Evolutionary conservation across 2,329 filamentous ascomycete species (phyloP).

Genomic region (Verticillium albo-atrum): DNA sequence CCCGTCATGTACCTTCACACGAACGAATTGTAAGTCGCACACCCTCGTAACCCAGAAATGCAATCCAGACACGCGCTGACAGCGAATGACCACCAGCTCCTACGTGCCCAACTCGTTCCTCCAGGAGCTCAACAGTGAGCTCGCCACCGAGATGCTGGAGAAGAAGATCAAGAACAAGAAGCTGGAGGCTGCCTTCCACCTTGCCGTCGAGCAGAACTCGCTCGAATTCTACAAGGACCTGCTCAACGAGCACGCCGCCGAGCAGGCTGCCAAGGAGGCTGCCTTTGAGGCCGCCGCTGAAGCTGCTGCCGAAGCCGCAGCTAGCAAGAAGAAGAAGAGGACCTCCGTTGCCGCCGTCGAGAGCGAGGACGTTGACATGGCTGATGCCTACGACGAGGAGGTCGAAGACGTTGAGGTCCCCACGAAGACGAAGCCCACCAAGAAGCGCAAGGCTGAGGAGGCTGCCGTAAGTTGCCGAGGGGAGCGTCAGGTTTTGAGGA

Average conservation of each 20-base stretch:
- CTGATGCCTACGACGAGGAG: constrained; percentile 33
- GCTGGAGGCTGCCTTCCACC: constrained; percentile 71
- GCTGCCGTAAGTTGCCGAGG: constrained; percentile 44
- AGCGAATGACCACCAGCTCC: constrained; percentile 52
- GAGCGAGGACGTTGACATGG: constrained; percentile 57
- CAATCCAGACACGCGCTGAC: neutral
- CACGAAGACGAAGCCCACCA: constrained; percentile 70
- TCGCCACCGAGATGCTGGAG: constrained; percentile 63
- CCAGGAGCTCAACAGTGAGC: constrained; percentile 68
- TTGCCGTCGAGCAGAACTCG: constrained; percentile 74
- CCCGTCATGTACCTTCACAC: constrained; percentile 93
- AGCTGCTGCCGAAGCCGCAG: constrained; percentile 35
- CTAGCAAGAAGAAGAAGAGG: constrained; percentile 40
- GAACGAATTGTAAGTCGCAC: constrained; percentile 85
- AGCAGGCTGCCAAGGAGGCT: constrained; percentile 54
- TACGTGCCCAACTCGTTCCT: constrained; percentile 89
- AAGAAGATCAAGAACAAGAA: constrained; percentile 73
- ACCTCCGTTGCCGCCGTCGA: constrained; percentile 37
- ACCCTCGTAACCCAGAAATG: neutral
- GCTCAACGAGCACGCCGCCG: constrained; percentile 65
- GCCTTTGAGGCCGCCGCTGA: constrained; percentile 47
- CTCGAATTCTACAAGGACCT: constrained; percentile 81
- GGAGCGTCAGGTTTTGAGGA: neutral
- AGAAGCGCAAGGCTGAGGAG: constrained; percentile 87
- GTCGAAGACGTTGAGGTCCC: constrained; percentile 50